phyloP scores from a whole-genome alignment of 345 rosid genomes.

The Eutrema japonicum region DNA sequence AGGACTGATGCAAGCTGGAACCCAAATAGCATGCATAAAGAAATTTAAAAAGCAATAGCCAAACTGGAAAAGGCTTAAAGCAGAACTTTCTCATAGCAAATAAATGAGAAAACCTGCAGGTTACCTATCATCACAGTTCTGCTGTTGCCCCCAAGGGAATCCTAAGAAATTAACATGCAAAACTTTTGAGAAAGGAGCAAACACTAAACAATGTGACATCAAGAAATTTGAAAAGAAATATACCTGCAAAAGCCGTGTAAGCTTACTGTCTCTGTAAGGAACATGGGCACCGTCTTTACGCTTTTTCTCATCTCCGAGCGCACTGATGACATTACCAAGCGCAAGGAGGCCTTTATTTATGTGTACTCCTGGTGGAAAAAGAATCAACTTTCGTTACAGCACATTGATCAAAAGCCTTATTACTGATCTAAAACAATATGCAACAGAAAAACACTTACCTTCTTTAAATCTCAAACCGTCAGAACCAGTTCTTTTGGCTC shows the following conservation, averaged over 20 bases:
- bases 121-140: slow-evolving; percentile 99
- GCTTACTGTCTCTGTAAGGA: slow-evolving; percentile 98
- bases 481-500: slow-evolving; percentile 98
- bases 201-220: neutral
- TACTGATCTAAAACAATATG: slow-evolving; percentile 11
- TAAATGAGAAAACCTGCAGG: neutral
- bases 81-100: neutral
- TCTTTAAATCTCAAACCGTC: slow-evolving; percentile 97
- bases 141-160: slow-evolving; percentile 99
- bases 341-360: slow-evolving; percentile 98
- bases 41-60: slow-evolving; percentile 1
- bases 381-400: slow-evolving; percentile 31
- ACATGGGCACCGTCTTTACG: slow-evolving; percentile 94
- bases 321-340: slow-evolving; percentile 98
- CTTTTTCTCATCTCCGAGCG: slow-evolving; percentile 97
- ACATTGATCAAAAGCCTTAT: slow-evolving; percentile 22
- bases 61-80: slow-evolving; percentile 2
- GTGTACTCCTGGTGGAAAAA: slow-evolving; percentile 75
- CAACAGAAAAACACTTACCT: slow-evolving; percentile 55
- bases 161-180: slow-evolving; percentile 49
- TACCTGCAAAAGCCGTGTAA: slow-evolving; percentile 98
- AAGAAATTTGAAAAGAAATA: slow-evolving; percentile 8
- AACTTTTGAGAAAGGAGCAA: slow-evolving; percentile 17
- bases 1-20: slow-evolving; percentile 95
- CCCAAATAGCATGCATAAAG: slow-evolving; percentile 12